Conservation (phyloP, 768 basidiomycete species). For the Lactarius sanguifluus region DNA sequence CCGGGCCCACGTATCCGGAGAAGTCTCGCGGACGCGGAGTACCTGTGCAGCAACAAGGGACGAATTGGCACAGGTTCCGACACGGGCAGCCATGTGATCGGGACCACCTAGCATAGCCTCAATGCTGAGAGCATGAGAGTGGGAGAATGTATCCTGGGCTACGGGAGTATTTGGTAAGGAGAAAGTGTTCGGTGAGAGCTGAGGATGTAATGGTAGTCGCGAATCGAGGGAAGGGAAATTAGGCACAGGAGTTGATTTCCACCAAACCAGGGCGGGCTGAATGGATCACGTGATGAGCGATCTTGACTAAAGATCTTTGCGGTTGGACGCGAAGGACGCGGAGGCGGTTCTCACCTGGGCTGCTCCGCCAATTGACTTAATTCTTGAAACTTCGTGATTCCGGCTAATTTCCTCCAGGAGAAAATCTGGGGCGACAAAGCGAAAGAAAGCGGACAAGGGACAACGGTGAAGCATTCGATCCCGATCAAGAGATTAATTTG, state of each 20-base stretch:
- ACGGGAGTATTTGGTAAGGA: conserved; percentile 73
- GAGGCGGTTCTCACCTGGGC: conserved; percentile 52
- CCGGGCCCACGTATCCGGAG: conserved; percentile 76
- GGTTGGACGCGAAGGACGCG: conserved; percentile 7
- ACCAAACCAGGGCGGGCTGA: conserved; percentile 79
- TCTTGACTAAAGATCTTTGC: conserved; percentile 14
- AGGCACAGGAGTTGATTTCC: conserved; percentile 76
- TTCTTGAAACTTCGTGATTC: conserved; percentile 66
- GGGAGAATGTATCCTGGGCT: conserved; percentile 78
- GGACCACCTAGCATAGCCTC: conserved; percentile 77
- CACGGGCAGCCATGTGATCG: conserved; percentile 71
- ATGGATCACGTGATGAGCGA: conserved; percentile 17
- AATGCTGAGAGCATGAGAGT: conserved; percentile 72
- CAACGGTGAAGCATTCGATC: conserved; percentile 18
- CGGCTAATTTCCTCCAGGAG: conserved; percentile 72
- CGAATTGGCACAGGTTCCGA: conserved; percentile 69
- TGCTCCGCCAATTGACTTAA: conserved; percentile 74
- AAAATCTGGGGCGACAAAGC: conserved; percentile 48
- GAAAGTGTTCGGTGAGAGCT: conserved; percentile 66
- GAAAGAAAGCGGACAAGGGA: not conserved
- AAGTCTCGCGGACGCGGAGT: conserved; percentile 73
- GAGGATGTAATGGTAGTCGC: conserved; percentile 63
- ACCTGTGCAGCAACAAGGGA: conserved; percentile 75
- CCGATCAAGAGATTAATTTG: conserved; percentile 46
- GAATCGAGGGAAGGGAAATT: conserved; percentile 73